A percentile compares a stretch with the other conserved stretches of the same genome.
Conservation (phyloP, 1,284 basidiomycete genomes). For the Trametes sp. region DNA sequence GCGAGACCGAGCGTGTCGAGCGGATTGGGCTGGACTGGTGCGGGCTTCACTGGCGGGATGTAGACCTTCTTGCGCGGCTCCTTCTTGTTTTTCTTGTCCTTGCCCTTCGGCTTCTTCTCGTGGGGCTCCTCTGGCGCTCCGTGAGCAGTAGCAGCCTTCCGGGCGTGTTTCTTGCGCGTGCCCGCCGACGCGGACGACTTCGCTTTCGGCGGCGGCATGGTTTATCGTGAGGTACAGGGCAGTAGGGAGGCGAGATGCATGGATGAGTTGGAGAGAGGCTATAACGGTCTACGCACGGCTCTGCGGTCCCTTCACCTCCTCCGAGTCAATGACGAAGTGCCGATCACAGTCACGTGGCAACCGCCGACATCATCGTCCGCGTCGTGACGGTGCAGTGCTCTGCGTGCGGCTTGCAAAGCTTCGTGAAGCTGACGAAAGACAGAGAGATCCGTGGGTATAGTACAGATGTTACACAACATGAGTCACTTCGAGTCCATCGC, state of each 20-base stretch:
- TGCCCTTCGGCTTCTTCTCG: slow-evolving; percentile 51
- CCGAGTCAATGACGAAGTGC: slow-evolving; percentile 21
- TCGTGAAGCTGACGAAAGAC: no score
- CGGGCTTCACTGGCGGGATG: slow-evolving; percentile 87
- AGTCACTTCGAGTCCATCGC: slow-evolving; percentile 57
- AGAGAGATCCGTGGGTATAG: background rate
- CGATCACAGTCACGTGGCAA: slow-evolving; percentile 22
- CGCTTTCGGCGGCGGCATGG: slow-evolving; percentile 48
- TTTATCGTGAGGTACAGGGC: background rate
- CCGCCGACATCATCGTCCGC: slow-evolving; percentile 2
- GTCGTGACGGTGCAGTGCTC: background rate
- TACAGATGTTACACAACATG: background rate
- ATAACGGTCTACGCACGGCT: background rate
- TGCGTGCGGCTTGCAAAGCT: background rate
- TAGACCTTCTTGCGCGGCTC: slow-evolving; percentile 81
- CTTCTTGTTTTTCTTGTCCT: slow-evolving; percentile 67
- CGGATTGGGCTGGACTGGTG: slow-evolving; percentile 87
- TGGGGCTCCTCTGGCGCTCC: slow-evolving; percentile 41
- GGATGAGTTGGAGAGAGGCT: background rate
- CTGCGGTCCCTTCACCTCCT: background rate
- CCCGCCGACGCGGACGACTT: slow-evolving; percentile 81
- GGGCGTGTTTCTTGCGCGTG: slow-evolving; percentile 88
- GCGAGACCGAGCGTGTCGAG: slow-evolving; percentile 89
- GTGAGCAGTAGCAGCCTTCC: slow-evolving; percentile 55
- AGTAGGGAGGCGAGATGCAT: background rate